A percentile compares a stretch with the other conserved stretches of the same genome.
These are phyloP conservation scores for Fusarium chuoi DNA, from an alignment of 2,329 filamentous ascomycete genomes.

Conservation along the genomic window DNA sequence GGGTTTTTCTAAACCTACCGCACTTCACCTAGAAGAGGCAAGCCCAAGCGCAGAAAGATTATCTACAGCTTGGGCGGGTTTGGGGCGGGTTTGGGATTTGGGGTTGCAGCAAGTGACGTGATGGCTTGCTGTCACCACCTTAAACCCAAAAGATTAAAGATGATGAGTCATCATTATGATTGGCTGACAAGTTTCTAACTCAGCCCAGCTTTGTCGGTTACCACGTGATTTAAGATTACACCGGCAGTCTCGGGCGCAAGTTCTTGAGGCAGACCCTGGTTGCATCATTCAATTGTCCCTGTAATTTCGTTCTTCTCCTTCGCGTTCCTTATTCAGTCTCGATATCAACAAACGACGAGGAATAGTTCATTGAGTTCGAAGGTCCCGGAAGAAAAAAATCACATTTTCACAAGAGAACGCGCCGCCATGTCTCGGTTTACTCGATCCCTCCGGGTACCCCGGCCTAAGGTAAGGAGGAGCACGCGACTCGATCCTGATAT, in stretches of 20 bases:
- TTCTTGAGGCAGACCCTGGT: constrained; percentile 38
- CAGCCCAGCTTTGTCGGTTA: neutral
- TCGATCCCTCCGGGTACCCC: constrained; percentile 53
- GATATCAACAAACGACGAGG: constrained; percentile 1
- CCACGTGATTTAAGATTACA: constrained; percentile 34
- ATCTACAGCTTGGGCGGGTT: neutral
- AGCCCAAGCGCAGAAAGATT: constrained; percentile 1
- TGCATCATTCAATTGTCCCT: constrained; percentile 40
- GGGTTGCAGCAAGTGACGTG: constrained; percentile 33
- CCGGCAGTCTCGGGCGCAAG: constrained; percentile 30
- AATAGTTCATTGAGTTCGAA: neutral
- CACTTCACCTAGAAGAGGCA: constrained; percentile 6
- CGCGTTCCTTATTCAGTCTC: constrained; percentile 15
- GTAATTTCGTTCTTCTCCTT: constrained; percentile 20
- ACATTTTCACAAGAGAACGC: constrained; percentile 2
- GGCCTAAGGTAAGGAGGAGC: constrained; percentile 52
- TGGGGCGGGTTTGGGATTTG: neutral
- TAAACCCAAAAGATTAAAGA: neutral
- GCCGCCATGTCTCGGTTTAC: constrained; percentile 51
- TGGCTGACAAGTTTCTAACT: constrained; percentile 14
- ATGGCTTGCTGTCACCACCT: constrained; percentile 14
- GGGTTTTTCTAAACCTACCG: neutral
- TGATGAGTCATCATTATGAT: constrained; percentile 13
- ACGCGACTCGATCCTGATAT: constrained; percentile 7
- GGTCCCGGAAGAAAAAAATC: neutral